A percentile compares a stretch with the other conserved stretches of the same genome.
phyloP scores from a whole-genome alignment of 768 basidiomycete genomes.

The Mycena venus region DNA sequence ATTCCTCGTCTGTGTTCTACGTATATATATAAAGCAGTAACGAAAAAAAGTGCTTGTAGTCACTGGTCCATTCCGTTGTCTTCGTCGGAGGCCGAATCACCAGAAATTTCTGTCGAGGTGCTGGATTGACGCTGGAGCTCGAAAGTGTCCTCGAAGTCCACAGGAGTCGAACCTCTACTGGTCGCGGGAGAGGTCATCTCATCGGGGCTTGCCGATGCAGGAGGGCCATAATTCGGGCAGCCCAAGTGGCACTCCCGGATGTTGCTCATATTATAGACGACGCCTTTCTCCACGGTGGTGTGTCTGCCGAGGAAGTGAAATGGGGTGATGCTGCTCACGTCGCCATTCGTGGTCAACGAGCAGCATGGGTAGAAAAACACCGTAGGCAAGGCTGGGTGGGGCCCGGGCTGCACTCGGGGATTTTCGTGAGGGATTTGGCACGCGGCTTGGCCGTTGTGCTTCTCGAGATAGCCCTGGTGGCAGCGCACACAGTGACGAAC shows the following conservation, averaged over 20 bases:
- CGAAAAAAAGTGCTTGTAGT: no score
- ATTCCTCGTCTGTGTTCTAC: not conserved
- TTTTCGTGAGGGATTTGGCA: not conserved
- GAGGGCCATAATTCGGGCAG: not conserved
- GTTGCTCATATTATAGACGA: not conserved
- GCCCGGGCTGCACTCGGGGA: not conserved
- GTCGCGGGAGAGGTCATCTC: not conserved
- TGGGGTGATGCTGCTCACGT: not conserved
- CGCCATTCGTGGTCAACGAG: not conserved
- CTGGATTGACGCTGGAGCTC: not conserved
- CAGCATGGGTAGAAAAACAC: not conserved
- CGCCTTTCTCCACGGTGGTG: not conserved
- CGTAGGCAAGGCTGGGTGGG: not conserved
- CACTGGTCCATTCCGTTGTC: not conserved
- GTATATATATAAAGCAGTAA: no score
- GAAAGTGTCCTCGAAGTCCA: not conserved
- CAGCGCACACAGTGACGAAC: constrained; percentile 40
- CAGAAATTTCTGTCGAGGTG: not conserved
- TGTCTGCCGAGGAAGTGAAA: not conserved
- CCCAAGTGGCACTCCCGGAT: not conserved
- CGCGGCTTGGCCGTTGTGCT: constrained; percentile 29
- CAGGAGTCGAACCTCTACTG: not conserved
- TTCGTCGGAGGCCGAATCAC: not conserved
- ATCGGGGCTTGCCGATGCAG: not conserved
- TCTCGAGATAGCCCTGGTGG: constrained; percentile 38